These are phyloP conservation scores for Fusarium keratoplasticum DNA, from an alignment of 2,329 filamentous ascomycete species.

Conservation along the genomic window DNA sequence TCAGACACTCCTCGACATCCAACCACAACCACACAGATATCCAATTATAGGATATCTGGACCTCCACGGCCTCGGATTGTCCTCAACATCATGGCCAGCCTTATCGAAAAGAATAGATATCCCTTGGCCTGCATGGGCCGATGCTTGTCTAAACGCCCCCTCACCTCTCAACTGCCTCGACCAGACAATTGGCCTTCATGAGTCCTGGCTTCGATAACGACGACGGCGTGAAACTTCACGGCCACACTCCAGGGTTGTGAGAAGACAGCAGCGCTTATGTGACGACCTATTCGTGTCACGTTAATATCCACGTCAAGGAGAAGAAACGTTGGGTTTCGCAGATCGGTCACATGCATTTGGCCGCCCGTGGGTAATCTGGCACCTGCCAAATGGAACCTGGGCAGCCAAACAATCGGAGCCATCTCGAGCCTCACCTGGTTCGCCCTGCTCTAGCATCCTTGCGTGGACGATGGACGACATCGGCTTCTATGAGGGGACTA, in stretches of 20 bases:
- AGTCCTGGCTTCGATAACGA: neutral
- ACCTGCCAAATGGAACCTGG: conserved; percentile 17
- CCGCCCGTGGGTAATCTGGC: conserved; percentile 38
- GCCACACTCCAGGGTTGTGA: neutral
- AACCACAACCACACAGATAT: neutral
- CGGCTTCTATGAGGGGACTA: neutral
- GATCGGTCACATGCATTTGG: conserved; percentile 45
- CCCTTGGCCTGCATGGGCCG: neutral
- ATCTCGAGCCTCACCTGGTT: conserved; percentile 20
- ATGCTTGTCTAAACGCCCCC: neutral
- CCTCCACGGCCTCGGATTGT: neutral
- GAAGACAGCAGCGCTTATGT: neutral
- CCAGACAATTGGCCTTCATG: neutral
- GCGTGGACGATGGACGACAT: neutral
- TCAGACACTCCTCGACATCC: neutral
- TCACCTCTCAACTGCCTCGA: neutral
- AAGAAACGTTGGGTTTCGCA: conserved; percentile 25
- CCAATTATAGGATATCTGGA: neutral
- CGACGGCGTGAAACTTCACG: neutral
- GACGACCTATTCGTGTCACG: conserved; percentile 25
- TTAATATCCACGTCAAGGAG: conserved; percentile 24
- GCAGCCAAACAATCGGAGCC: neutral
- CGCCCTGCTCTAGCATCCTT: conserved; percentile 23
- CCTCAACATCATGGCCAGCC: neutral
- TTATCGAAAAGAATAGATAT: neutral